Evolutionary conservation across 352 stramenopile species (phyloP), one percentile per base, ranked within the genome.

Genomic region (Phytophthora pluvialis): DNA sequence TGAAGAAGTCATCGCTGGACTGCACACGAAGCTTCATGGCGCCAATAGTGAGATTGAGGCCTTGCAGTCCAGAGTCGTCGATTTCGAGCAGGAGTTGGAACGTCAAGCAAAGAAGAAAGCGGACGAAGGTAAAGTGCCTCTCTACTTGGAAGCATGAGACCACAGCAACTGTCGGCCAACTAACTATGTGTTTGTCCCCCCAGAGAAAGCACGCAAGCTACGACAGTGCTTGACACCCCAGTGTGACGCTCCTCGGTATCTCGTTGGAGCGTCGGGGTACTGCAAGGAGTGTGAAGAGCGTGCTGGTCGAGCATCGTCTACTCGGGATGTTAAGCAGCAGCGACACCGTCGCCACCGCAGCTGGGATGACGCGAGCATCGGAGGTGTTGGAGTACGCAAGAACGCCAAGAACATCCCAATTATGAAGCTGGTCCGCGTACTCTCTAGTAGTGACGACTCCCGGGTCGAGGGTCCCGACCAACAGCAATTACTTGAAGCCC

Each of bases 171-270:
- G 21, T 21, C 21, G 21, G 1, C 21, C 21, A 21, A 21, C 21
- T 21, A 21, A 21, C 21, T 21, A 21, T 21, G 35, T 36, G 15
- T 25, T 31, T 60, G 21, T 12, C 48, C 15, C 10, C 26, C 9
- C 29, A 91, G 81, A 91, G 10, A 75, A 70, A 49, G 77, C 81
- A 11, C 63, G 76, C 5, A 73, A 78, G 6, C 56, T 81, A 3
- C 67, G 69, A 1, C 81, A 83, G 35, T 93, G 85, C n/a, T 64
- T 91, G 32, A 91, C 81, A 9, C 72, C 81, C 29, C 69, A 83
- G 9, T 93, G 85, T 31, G 85, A 93, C 57, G 85, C 85, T 2
- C 82, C 85, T 33, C 66, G 58, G 31, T 91, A 85, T 64, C 66
- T 93, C 1, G 68, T 93, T 15, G 75, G 80, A 6, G 4, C 60